A percentile compares a stretch with the other conserved stretches of the same genome.
Evolutionary conservation across 805 yeast species (phyloP).

Genomic region (Millerago galiae): DNA sequence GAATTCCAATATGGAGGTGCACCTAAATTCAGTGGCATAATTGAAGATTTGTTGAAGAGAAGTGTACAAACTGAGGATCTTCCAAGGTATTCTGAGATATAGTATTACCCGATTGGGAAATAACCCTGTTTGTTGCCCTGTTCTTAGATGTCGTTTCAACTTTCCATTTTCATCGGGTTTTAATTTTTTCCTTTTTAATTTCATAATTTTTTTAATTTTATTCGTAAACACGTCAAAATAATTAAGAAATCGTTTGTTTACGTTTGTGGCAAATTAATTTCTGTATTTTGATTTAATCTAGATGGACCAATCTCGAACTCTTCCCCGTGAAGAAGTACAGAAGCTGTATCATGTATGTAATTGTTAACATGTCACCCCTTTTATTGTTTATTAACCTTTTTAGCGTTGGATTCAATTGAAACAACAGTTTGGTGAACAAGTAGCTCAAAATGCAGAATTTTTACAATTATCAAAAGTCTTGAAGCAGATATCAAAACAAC

Average conservation of each 20-base stretch:
- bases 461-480: conserved; percentile 47
- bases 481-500: conserved; percentile 35
- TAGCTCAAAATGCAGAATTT: conserved; percentile 50
- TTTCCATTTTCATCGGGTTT: neutral
- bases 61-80: conserved; percentile 39
- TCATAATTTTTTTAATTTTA: neutral
- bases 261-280: neutral
- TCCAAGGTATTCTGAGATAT: conserved; percentile 31
- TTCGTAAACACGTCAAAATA: conserved; percentile 3
- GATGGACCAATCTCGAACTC: conserved; percentile 21
- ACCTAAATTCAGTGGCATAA: conserved; percentile 31
- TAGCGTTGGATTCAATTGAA: conserved; percentile 54
- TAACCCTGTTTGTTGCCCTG: neutral
- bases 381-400: neutral
- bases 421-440: conserved; percentile 49
- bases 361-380: neutral
- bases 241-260: neutral
- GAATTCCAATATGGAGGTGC: conserved; percentile 45
- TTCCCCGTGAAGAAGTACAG: conserved; percentile 24
- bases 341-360: conserved; percentile 22
- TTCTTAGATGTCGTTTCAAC: neutral
- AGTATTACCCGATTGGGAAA: conserved; percentile 6
- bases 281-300: neutral
- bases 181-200: neutral
- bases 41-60: conserved; percentile 31